Evolutionary conservation across 345 rosid genomes (phyloP).

Genomic region (Heritiera fomes): DNA sequence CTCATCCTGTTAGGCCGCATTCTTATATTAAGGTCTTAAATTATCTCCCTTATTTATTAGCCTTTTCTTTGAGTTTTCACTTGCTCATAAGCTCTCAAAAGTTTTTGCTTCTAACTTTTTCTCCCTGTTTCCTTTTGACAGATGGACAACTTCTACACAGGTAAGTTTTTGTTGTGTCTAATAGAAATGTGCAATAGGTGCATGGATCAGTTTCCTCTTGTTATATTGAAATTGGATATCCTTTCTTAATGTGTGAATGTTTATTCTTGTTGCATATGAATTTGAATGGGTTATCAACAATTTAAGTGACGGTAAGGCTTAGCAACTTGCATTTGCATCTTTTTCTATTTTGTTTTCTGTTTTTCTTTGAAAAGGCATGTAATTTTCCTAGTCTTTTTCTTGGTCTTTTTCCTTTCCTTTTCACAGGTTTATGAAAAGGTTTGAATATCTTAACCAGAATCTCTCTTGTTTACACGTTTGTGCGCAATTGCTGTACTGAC

Average conservation of each 20-base stretch:
- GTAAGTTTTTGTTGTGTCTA: constrained; percentile 44
- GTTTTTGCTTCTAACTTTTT: constrained; percentile 9
- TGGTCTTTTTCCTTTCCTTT: constrained; percentile 26
- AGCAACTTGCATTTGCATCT: constrained; percentile 1
- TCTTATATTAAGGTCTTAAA: constrained; percentile 86
- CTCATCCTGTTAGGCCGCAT: constrained; percentile 98
- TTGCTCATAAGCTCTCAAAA: neutral
- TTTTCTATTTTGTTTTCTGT: constrained; percentile 6
- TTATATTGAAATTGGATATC: constrained; percentile 10
- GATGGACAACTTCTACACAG: constrained; percentile 99
- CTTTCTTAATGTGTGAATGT: constrained; percentile 23
- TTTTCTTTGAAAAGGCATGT: constrained; percentile 19
- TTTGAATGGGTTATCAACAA: constrained; percentile 30
- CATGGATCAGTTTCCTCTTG: neutral
- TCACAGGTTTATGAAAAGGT: constrained; percentile 97
- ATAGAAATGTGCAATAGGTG: neutral
- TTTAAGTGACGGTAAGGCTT: constrained; percentile 80
- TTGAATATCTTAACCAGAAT: constrained; percentile 24
- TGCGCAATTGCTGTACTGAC: constrained; percentile 17
- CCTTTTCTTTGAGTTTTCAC: constrained; percentile 5
- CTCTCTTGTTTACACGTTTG: neutral
- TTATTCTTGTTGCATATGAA: constrained; percentile 33
- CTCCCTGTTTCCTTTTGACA: constrained; percentile 31
- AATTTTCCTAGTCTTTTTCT: constrained; percentile 26
- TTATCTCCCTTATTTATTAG: constrained; percentile 6